These are phyloP conservation scores for Gentiana macrophylla DNA, from an alignment of 257 asterid genomes.

Conservation along the genomic window DNA sequence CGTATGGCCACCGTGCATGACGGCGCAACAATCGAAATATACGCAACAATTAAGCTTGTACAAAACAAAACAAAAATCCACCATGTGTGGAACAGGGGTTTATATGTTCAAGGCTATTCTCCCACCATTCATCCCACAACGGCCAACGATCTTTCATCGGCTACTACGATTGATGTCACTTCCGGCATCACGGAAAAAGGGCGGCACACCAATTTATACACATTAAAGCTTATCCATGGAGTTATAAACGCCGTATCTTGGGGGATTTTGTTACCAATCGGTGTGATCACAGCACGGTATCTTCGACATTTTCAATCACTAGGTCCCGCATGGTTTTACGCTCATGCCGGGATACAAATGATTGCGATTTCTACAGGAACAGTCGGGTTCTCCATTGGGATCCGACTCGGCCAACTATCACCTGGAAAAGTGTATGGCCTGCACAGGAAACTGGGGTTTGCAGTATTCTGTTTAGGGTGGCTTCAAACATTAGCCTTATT, in stretches of 20 bases:
- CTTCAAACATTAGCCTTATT: conserved; percentile 72
- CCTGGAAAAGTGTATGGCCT: conserved; percentile 57
- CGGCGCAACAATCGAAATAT: conserved; percentile 64
- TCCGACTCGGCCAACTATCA: conserved; percentile 57
- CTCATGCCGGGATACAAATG: conserved; percentile 69
- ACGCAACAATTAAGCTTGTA: conserved; percentile 47
- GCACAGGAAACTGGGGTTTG: conserved; percentile 72
- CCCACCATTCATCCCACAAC: conserved; percentile 75
- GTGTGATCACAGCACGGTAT: conserved; percentile 64
- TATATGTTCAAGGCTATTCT: conserved; percentile 91
- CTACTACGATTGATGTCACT: conserved; percentile 48
- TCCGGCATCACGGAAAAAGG: conserved; percentile 41
- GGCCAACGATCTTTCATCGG: conserved; percentile 54
- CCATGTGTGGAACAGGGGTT: conserved; percentile 75
- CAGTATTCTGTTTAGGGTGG: conserved; percentile 68
- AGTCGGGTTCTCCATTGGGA: conserved; percentile 62
- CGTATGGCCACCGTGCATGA: conserved; percentile 74
- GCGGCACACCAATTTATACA: conserved; percentile 13
- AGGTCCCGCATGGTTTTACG: conserved; percentile 75
- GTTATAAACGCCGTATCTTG: conserved; percentile 54
- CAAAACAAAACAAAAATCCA: conserved; percentile 60
- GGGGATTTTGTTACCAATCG: conserved; percentile 76
- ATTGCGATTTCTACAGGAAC: conserved; percentile 56
- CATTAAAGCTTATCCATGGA: conserved; percentile 54
- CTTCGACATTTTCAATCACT: conserved; percentile 45